phyloP scores from a whole-genome alignment of 164 flowering plant species.

The Tinospora cordifolia region DNA sequence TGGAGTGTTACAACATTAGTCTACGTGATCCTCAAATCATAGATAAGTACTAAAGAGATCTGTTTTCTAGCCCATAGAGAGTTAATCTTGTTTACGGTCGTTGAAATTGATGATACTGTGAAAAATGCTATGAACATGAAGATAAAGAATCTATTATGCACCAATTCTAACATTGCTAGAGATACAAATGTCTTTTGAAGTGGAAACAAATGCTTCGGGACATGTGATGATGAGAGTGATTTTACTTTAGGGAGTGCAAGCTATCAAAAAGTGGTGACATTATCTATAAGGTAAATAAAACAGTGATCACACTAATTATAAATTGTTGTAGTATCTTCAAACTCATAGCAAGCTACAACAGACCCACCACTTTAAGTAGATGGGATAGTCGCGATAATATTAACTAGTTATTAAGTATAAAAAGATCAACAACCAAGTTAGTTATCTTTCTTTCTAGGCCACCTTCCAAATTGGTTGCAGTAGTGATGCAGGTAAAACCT shows the following conservation, averaged over 20 bases:
- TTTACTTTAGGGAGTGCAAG: not conserved
- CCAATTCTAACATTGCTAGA: not conserved
- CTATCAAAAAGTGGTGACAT: not conserved
- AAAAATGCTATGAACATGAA: no score
- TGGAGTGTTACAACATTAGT: no score
- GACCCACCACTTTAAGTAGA: no score
- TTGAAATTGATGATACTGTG: no score
- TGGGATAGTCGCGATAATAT: not conserved
- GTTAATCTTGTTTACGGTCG: no score
- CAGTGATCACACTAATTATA: not conserved
- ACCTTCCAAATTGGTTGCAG: not conserved
- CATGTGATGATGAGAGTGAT: slow-evolving; percentile 3
- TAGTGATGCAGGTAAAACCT: no score
- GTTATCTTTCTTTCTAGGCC: not conserved
- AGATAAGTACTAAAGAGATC: no score
- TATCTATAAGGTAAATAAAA: not conserved
- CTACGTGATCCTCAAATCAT: no score
- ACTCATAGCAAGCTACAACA: no score
- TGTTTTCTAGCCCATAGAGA: no score
- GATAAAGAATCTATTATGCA: not conserved
- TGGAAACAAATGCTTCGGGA: not conserved
- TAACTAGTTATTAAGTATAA: not conserved
- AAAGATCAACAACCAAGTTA: not conserved
- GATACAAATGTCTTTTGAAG: not conserved
- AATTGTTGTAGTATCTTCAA: not conserved